Evolutionary conservation across 371 early-diverging fungal genomes (phyloP).

Genomic region (Blakeslea trispora): DNA sequence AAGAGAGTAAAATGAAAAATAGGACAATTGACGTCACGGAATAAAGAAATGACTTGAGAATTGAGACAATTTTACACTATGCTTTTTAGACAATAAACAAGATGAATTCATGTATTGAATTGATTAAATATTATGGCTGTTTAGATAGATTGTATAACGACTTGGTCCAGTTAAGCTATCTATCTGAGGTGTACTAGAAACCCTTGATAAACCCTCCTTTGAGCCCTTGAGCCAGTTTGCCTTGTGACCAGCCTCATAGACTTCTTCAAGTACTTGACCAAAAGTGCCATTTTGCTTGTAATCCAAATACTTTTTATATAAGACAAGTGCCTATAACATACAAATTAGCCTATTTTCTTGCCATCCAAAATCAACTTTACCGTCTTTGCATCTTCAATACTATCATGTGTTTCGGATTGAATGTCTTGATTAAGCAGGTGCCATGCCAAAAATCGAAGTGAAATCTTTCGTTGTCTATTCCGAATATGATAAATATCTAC

Average conservation of each 20-base stretch:
- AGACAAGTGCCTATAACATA: conserved; percentile 64
- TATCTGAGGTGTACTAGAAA: conserved; percentile 25
- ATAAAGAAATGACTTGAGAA: too few species aligned
- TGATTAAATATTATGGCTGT: too few species aligned
- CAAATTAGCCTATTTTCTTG: neutral
- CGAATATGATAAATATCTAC: conserved; percentile 87
- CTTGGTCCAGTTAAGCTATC: conserved; percentile 7
- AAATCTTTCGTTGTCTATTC: conserved; percentile 78
- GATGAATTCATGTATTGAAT: too few species aligned
- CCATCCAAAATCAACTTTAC: conserved; percentile 36
- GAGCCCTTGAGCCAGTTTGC: conserved; percentile 60
- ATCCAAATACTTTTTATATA: conserved; percentile 81
- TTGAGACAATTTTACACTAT: too few species aligned
- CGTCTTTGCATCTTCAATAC: conserved; percentile 91
- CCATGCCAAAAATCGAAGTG: conserved; percentile 92
- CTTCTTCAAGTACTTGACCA: conserved; percentile 73
- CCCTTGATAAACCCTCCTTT: conserved; percentile 26
- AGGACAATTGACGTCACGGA: neutral
- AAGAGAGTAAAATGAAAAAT: neutral
- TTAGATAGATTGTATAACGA: too few species aligned
- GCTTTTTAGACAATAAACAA: too few species aligned
- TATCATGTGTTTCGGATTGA: conserved; percentile 88
- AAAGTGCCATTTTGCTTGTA: conserved; percentile 65
- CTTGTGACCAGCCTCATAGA: conserved; percentile 81
- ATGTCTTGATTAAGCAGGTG: conserved; percentile 82